A percentile compares a stretch with the other conserved stretches of the same genome.
Evolutionary conservation across 2,329 filamentous ascomycete species (phyloP).

Genomic region (Boeremia lycopersici): DNA sequence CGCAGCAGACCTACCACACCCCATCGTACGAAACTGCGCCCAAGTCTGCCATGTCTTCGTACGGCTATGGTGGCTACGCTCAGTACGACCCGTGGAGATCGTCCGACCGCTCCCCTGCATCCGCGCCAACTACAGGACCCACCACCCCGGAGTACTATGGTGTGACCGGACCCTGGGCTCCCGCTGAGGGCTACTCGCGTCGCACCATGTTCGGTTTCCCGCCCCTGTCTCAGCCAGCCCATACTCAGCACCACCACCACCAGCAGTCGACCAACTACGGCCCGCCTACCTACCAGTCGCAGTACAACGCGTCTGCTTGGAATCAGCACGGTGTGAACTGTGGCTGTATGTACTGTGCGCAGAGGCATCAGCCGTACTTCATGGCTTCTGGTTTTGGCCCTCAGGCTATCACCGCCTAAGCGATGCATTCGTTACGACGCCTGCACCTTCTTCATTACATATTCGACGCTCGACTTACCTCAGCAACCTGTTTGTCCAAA

Average conservation of each 20-base stretch:
- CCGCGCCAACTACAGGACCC: conserved; percentile 59
- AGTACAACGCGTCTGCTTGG: conserved; percentile 47
- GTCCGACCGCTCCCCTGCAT: conserved; percentile 57
- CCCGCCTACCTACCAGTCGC: conserved; percentile 40
- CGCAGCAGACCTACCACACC: conserved; percentile 48
- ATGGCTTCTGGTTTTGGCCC: conserved; percentile 48
- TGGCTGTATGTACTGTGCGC: conserved; percentile 47
- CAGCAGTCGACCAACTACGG: conserved; percentile 49
- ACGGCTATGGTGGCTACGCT: conserved; percentile 42
- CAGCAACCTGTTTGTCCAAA: conserved; percentile 44
- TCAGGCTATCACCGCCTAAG: conserved; percentile 45
- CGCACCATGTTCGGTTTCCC: conserved; percentile 51
- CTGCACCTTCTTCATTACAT: conserved; percentile 28
- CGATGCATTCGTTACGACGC: background rate
- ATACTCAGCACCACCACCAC: conserved; percentile 53
- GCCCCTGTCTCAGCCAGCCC: conserved; percentile 43
- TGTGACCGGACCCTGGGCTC: conserved; percentile 55
- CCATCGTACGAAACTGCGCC: conserved; percentile 43
- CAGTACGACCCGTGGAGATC: conserved; percentile 53
- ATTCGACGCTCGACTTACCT: conserved; percentile 31
- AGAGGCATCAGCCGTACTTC: conserved; percentile 47
- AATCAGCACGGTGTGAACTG: conserved; percentile 47
- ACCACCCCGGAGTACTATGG: conserved; percentile 61
- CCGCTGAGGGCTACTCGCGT: conserved; percentile 50
- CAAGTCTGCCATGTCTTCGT: conserved; percentile 47